These are phyloP conservation scores for Vitis hybrid DNA, from an alignment of 177 flowering plant species.

Conservation along the genomic window DNA sequence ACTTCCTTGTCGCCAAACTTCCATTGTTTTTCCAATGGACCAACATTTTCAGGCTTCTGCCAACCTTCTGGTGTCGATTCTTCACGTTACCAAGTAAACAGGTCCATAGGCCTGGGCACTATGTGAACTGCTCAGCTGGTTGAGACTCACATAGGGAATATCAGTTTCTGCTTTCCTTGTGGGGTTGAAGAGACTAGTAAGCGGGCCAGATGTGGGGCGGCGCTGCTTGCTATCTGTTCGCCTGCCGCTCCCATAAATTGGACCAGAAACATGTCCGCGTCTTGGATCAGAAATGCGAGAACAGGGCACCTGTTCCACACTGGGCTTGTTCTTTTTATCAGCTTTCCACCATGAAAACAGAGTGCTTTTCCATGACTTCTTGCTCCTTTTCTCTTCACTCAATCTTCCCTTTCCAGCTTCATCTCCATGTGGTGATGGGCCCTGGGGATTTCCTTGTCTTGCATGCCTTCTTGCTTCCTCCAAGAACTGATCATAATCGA, in stretches of 20 bases:
- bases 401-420: constrained; percentile 3
- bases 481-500: constrained; percentile 41
- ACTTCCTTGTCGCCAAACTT: too few relatives aligned
- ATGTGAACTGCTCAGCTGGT: constrained; percentile 9
- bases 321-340: constrained; percentile 38
- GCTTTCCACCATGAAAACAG: constrained; percentile 56
- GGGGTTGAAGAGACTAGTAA: constrained; percentile 36
- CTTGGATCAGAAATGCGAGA: constrained; percentile 17
- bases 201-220: constrained; percentile 43
- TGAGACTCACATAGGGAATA: constrained; percentile 28
- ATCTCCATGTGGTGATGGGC: constrained; percentile 2
- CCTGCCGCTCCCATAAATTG: constrained; percentile 27
- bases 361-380: constrained; percentile 48
- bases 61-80: too few relatives aligned
- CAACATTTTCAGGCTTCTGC: too few relatives aligned
- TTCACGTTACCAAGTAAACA: constrained; percentile 31
- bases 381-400: constrained; percentile 27
- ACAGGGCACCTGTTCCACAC: constrained; percentile 3
- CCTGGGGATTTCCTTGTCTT: constrained; percentile 4
- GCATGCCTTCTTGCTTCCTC: constrained; percentile 41
- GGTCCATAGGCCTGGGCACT: constrained; percentile 27
- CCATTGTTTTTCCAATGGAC: too few relatives aligned
- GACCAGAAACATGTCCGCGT: constrained; percentile 43
- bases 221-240: constrained; percentile 4
- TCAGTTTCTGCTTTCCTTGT: constrained; percentile 28